Evolutionary conservation across 176 grass and related monocot genomes (phyloP).

Genomic region (Tillandsia fasciculata): DNA sequence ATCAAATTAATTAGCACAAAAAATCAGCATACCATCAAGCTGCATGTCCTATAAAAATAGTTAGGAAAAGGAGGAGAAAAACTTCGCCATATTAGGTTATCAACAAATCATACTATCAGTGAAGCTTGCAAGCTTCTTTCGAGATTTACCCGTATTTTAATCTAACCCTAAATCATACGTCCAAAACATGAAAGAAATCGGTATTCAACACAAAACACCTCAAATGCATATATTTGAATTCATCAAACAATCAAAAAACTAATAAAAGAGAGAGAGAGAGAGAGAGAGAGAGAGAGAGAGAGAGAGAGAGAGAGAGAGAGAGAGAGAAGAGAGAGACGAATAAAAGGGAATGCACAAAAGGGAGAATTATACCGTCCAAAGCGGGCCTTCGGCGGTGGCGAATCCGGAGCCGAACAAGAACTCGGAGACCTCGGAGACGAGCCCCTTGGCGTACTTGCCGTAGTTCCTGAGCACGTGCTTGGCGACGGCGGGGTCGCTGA

Average conservation of each 20-base stretch:
- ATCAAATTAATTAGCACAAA: not conserved
- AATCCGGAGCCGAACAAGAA: conserved; percentile 95
- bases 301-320: not conserved
- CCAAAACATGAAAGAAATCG: too few species aligned
- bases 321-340: not conserved
- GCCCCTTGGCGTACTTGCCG: conserved; percentile 79
- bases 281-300: too few species aligned
- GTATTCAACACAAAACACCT: too few species aligned
- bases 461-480: conserved; percentile 89
- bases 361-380: conserved; percentile 50
- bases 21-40: not conserved
- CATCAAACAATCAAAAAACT: too few species aligned
- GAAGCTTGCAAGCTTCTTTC: too few species aligned
- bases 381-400: conserved; percentile 63
- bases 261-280: too few species aligned
- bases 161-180: too few species aligned
- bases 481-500: conserved; percentile 73
- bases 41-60: not conserved
- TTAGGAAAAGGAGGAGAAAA: not conserved
- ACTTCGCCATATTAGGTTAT: not conserved
- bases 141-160: too few species aligned
- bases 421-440: conserved; percentile 85
- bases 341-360: not conserved
- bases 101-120: too few species aligned
- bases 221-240: too few species aligned